These are phyloP conservation scores for Setomelanomma holmii DNA, from an alignment of 2,329 filamentous ascomycete genomes.

Conservation along the genomic window DNA sequence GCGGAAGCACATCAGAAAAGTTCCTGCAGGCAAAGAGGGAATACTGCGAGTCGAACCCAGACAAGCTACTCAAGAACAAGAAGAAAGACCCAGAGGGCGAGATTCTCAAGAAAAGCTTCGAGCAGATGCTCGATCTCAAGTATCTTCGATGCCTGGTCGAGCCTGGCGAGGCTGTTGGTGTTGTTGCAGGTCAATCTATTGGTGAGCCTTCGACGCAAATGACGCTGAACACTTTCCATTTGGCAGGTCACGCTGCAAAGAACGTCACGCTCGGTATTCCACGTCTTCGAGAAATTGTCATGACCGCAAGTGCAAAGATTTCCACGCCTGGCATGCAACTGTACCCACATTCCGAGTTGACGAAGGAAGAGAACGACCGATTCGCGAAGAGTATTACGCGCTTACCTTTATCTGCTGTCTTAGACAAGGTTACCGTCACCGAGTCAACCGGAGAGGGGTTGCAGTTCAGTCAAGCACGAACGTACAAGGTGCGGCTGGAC, in stretches of 20 bases:
- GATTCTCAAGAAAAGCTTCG: constrained; percentile 70
- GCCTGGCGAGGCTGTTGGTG: constrained; percentile 94
- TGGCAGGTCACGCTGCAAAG: constrained; percentile 96
- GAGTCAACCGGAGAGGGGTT: constrained; percentile 79
- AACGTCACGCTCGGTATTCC: constrained; percentile 99
- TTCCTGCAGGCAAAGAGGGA: constrained; percentile 75
- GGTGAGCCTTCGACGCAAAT: constrained; percentile 98
- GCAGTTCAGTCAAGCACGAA: constrained; percentile 75
- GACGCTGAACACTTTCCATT: constrained; percentile 99
- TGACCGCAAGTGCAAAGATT: constrained; percentile 91
- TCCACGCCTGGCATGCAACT: constrained; percentile 92
- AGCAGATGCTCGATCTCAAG: constrained; percentile 86
- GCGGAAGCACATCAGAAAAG: constrained; percentile 87
- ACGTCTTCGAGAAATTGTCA: constrained; percentile 93
- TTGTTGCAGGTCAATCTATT: constrained; percentile 94
- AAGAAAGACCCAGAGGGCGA: constrained; percentile 60
- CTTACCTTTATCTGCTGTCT: constrained; percentile 80
- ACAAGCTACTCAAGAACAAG: constrained; percentile 66
- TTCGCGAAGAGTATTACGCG: constrained; percentile 94
- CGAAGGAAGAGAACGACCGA: constrained; percentile 70
- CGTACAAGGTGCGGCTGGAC: constrained; percentile 80
- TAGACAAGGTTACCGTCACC: constrained; percentile 80
- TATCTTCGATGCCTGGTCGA: constrained; percentile 92
- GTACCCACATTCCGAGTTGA: constrained; percentile 75
- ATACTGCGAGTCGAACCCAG: constrained; percentile 80